Conservation (phyloP, 2,329 filamentous ascomycete species). For the Nigrospora sphaerica region DNA sequence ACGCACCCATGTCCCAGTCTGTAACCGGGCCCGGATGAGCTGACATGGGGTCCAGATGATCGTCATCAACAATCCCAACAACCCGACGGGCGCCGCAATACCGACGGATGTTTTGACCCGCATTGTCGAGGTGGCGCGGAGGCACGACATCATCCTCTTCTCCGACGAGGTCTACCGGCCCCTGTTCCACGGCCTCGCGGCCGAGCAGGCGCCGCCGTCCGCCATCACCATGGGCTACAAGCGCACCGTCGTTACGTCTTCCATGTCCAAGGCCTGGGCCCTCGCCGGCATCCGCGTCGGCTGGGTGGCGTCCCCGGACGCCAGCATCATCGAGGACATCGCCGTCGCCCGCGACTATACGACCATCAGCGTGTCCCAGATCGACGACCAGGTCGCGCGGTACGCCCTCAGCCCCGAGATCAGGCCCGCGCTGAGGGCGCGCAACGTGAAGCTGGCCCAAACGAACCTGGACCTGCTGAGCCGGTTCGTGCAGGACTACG, state of each 20-base stretch:
- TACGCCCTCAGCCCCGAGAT: constrained; percentile 58
- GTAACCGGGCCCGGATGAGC: neutral
- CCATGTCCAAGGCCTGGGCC: constrained; percentile 79
- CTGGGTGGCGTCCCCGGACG: constrained; percentile 68
- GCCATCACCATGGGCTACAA: constrained; percentile 65
- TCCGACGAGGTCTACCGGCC: constrained; percentile 81
- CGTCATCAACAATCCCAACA: constrained; percentile 66
- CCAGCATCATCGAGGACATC: constrained; percentile 54
- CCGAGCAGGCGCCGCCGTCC: constrained; percentile 51
- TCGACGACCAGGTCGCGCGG: constrained; percentile 72
- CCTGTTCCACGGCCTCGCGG: constrained; percentile 61
- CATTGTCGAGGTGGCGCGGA: constrained; percentile 56
- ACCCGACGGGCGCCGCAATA: constrained; percentile 70
- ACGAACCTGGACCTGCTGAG: constrained; percentile 56
- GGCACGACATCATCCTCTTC: constrained; percentile 59
- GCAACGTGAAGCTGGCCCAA: constrained; percentile 55
- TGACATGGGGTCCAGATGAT: constrained; percentile 32
- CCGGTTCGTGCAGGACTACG: constrained; percentile 53
- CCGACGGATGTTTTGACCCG: constrained; percentile 51
- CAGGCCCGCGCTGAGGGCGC: constrained; percentile 34
- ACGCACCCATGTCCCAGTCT: constrained; percentile 24
- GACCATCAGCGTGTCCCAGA: constrained; percentile 75
- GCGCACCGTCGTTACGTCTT: constrained; percentile 66
- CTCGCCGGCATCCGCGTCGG: constrained; percentile 76
- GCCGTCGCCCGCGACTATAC: constrained; percentile 71